Evolutionary conservation across 225 moss, liverwort and hornwort genomes (phyloP), one percentile per base, ranked within the genome.

Genomic region (Neckera pumila): DNA sequence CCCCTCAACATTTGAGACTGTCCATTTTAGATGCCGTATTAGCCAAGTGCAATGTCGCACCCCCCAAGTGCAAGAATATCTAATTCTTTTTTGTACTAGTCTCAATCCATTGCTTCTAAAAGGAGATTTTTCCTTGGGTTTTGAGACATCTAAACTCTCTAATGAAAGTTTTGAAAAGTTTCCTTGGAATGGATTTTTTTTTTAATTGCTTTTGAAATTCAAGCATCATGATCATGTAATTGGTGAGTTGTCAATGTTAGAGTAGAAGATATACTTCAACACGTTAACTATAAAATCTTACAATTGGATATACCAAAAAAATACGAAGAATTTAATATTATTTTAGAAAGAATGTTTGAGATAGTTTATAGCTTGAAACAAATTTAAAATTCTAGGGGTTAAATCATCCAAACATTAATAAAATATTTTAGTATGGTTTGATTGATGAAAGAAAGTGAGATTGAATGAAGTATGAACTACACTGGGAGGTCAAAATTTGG

Each of bases 401-500:
- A 36, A 36, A 36, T 20, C 36, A 19, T 3, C 20, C 2, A 66
- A 36, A n/a, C 0, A 2, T 12, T 21, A n/a, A 64, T 18, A 1
- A 34, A 33, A n/a, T 67, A 20, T n/a, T 67, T n/a, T 4, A 12
- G 18, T 20, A 66, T 67, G 67, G 12, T n/a, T n/a, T 20, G 11
- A 66, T 36, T 36, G 20, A 20, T 66, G 66, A 36, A 66, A 31
- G 5, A 66, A 66, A 66, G 20, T 36, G 36, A 20, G 11, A 2
- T 36, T 1, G 11, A 1, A 20, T 0, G 11, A 36, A 66, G 31
- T 17, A 0, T 64, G 18, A 17, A 10, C 2, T 33, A 2, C n/a
- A 20, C n/a, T 66, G 3, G 66, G 66, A 11, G n/a, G 66, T 6
- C 6, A 66, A 66, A 66, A n/a, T 36, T n/a, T 66, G 66, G 20